Percentiles rank a stretch among this genome's conserved stretches.
These are phyloP conservation scores for Euptelea pleiosperma DNA, from an alignment of 164 flowering plant genomes.

Conservation along the genomic window DNA sequence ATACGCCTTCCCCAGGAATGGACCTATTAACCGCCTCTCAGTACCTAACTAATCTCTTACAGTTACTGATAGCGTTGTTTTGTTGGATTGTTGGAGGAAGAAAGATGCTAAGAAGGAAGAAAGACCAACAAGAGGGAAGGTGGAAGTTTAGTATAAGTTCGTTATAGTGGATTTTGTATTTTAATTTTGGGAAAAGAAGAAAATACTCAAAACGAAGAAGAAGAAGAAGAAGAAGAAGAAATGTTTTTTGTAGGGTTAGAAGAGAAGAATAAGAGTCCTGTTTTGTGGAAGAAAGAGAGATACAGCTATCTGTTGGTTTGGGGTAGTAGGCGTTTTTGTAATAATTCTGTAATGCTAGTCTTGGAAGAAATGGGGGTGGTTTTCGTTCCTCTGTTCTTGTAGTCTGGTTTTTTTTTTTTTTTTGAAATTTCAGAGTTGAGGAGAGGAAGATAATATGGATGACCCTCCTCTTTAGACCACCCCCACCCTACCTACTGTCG, in stretches of 20 bases:
- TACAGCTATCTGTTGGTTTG: slow-evolving; percentile 6
- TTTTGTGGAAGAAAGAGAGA: neutral
- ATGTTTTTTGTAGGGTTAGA: slow-evolving; percentile 4
- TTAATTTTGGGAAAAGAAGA: neutral
- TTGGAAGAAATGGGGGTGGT: slow-evolving; percentile 1
- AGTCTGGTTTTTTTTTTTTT: neutral
- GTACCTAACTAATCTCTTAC: slow-evolving; percentile 8
- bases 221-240: neutral
- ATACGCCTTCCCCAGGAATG: slow-evolving; percentile 72
- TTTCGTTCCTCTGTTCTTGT: neutral
- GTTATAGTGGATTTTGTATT: neutral
- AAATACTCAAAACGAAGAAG: no score
- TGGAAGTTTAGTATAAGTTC: neutral
- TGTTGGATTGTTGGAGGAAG: slow-evolving; percentile 2
- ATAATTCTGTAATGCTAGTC: neutral
- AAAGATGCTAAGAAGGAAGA: neutral
- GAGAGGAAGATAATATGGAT: neutral
- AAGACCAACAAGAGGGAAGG: neutral
- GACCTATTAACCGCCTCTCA: slow-evolving; percentile 49
- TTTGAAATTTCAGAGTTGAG: neutral
- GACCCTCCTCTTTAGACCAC: neutral
- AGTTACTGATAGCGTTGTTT: neutral
- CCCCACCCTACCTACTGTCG: neutral
- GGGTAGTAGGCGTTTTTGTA: neutral
- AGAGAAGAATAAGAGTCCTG: neutral